phyloP scores from a whole-genome alignment of 768 basidiomycete genomes.

The Boletus coccyginus region DNA sequence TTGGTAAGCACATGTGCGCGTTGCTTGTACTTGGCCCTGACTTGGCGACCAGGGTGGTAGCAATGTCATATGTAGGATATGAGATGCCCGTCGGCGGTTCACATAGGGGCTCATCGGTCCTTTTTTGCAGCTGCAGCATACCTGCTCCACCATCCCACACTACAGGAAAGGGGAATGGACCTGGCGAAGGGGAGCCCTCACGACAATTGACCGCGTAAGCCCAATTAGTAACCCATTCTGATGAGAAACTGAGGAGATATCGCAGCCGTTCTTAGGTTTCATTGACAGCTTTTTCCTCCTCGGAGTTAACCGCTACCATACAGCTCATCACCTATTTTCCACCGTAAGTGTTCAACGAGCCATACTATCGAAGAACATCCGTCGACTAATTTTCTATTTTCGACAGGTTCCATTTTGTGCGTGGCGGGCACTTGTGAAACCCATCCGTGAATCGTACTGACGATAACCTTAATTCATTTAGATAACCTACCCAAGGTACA shows the following conservation, averaged over 20 bases:
- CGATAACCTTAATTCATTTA: neutral
- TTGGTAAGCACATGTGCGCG: neutral
- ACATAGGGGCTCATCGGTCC: neutral
- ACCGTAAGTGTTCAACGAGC: neutral
- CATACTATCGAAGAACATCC: neutral
- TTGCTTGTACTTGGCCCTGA: neutral
- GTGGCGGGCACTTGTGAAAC: neutral
- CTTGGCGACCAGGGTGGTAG: neutral
- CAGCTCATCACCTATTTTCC: neutral
- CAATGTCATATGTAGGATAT: neutral
- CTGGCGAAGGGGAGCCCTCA: neutral
- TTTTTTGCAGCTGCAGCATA: neutral
- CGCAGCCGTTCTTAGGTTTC: neutral
- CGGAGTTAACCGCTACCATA: neutral
- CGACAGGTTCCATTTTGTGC: neutral
- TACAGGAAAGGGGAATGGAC: neutral
- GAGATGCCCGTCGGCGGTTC: neutral
- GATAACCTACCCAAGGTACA: neutral
- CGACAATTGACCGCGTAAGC: neutral
- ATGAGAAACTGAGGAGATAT: neutral
- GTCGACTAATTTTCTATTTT: neutral
- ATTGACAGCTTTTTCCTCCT: neutral
- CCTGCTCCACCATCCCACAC: neutral
- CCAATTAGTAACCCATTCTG: too few relatives aligned
- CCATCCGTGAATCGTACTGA: neutral